Base-by-base conservation (phyloP, 257 asterid genomes). In the Primulina tabacum region DNA sequence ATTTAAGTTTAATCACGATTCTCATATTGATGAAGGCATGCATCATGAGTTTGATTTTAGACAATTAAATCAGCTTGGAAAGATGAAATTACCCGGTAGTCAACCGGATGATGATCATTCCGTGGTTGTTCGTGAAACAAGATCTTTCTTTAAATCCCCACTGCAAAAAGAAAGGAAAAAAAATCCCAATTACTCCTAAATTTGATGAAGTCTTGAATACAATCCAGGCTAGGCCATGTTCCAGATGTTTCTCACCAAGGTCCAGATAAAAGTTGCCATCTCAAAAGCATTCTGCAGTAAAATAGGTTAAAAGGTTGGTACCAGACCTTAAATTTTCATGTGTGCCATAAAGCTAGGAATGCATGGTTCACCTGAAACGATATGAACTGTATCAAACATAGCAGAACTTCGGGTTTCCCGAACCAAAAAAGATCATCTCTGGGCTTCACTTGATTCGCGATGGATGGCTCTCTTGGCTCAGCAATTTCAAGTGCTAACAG, bases 231-330 rank as follows among this genome's bases (percentile, higher is more conserved):
- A 3, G 6, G 34, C 34, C 7, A 32, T 32, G 34, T 32, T 32
- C 34, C 34, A 7, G 65, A 20, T 56, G 33, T 24, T 53, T 33
- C 88, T 78, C 83, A 92, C 98, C 95, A 87, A 73, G 72, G 92
- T 88, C 97, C 98, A 92, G 71, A 88, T 79, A 74, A 90, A 92
- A 7, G 97, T 88, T 50, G 96, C 98, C 98, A 92, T 88, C 86
- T 92, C 98, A 75, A 92, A 92, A 77, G 98, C 92, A 78, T 90
- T 92, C 96, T 92, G 91, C 82, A 79, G 4, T 16, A 50, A 73
- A 62, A 37, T 29, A 32, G 68, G 30, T 37, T 33, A 2, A 61
- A 43, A 50, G 56, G 1, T 50, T 20, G 1, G 0, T 1, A 50
- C 20, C 16, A 16, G 0, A 14, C 14, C 14, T 12, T 50, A 16